Base-by-base conservation (phyloP, 177 flowering plant genomes). In the Vitis hybrid region DNA sequence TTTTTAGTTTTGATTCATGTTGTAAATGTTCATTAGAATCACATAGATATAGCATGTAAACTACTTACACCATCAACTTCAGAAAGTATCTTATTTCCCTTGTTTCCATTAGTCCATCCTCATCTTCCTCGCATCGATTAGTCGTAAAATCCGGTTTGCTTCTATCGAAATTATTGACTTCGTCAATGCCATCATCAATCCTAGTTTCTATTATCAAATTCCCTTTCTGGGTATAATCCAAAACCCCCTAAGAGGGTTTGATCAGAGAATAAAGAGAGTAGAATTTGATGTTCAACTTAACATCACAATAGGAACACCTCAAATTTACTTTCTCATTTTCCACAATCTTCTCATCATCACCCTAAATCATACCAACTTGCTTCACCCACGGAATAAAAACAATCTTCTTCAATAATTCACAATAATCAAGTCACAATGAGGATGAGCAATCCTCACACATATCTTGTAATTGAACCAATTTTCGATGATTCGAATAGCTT, bases 371-470 rank as follows among this genome's bases (percentile, higher is more conserved):
- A 16, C 85, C 85, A 73, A 79, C 69, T n/a, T 78, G 75, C 51
- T 75, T 82, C 67, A 81, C 76, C 83, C 85, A 77, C 7, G 82
- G 76, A 68, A 85, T 77, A 10, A 85, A 77, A 31, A 80, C 65
- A 8, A 83, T 71, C 31, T 70, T 76, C 50, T 60, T 67, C 9
- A 75, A 68, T 10, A 53, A 53, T 22, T 79, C 76, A 10, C 26
- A 29, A 18, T 57, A 73, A 31, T 71, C 70, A 2, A 75, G 70
- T 26, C 66, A 60, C 55, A 65, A 55, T 10, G 26, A 85, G 74
- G 92, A 79, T 62, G 80, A 88, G 90, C 97, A 94, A 76, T 88
- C 93, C 79, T 84, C 91, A 55, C 98, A 90, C 89, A 92, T 73
- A 64, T 79, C 80, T 18, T 74, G 70, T 10, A 84, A 80, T 71